phyloP scores from a whole-genome alignment of 1,139 yeast genomes.

The Debaryomyces sp. region DNA sequence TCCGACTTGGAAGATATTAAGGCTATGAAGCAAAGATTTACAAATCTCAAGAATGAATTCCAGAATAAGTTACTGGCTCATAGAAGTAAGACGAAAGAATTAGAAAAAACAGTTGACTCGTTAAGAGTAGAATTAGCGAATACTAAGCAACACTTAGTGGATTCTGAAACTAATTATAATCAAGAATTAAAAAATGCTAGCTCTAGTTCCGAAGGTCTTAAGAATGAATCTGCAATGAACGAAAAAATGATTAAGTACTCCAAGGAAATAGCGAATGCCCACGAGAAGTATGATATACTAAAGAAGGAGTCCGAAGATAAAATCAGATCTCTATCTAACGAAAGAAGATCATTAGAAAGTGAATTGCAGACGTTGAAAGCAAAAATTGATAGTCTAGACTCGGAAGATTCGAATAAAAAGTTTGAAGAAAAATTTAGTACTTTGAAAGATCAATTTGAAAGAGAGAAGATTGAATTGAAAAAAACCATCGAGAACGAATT shows the following conservation, averaged over 20 bases:
- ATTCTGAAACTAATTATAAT: constrained; percentile 12
- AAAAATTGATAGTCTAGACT: constrained; percentile 6
- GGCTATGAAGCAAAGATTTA: constrained; percentile 31
- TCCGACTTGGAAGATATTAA: constrained; percentile 23
- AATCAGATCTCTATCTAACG: constrained; percentile 11
- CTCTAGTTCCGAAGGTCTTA: neutral
- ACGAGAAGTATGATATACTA: constrained; percentile 15
- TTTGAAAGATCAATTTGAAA: constrained; percentile 20
- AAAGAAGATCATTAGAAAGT: constrained; percentile 15
- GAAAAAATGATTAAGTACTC: constrained; percentile 9
- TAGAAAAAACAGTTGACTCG: constrained; percentile 25
- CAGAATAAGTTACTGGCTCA: constrained; percentile 28
- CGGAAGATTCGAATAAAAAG: constrained; percentile 5
- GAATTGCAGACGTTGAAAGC: constrained; percentile 8
- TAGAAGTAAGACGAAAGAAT: constrained; percentile 24
- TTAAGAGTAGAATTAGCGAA: constrained; percentile 23
- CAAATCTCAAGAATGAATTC: constrained; percentile 37
- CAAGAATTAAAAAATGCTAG: constrained; percentile 13
- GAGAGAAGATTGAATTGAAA: constrained; percentile 19
- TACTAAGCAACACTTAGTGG: constrained; percentile 8
- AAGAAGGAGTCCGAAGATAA: constrained; percentile 15
- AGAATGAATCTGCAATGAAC: constrained; percentile 10
- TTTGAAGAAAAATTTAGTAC: constrained; percentile 17
- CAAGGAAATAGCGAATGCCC: constrained; percentile 12
- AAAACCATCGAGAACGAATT: constrained; percentile 15